Conservation (phyloP, 169 alveolate genomes). For the Cryptosporidium bovis region DNA sequence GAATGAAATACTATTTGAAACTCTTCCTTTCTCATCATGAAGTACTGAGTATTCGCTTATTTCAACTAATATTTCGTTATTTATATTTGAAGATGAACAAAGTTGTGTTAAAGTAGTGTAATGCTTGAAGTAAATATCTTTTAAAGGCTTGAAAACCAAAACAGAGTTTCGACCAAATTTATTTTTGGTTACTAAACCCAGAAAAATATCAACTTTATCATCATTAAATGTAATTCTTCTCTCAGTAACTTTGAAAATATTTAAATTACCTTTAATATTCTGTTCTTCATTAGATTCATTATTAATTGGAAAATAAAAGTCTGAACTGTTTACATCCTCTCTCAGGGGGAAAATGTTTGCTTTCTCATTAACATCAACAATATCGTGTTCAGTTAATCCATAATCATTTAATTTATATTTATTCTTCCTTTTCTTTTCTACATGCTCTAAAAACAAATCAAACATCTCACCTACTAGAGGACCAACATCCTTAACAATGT, state of each 20-base stretch:
- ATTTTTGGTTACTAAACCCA: not conserved
- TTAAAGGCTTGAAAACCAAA: conserved; percentile 22
- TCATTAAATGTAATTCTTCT: conserved; percentile 18
- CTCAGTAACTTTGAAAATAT: not conserved
- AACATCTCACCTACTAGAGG: conserved; percentile 47
- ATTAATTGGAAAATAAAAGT: too few relatives aligned
- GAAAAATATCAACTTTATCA: not conserved
- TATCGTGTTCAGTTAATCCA: not conserved
- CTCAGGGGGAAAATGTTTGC: too few relatives aligned
- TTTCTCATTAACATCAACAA: not conserved
- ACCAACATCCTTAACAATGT: conserved; percentile 6
- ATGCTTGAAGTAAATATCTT: not conserved
- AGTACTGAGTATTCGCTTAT: not conserved
- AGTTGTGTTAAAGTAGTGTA: not conserved
- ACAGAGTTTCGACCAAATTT: not conserved
- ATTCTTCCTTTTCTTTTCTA: conserved; percentile 3
- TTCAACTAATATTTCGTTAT: not conserved
- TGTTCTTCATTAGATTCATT: not conserved
- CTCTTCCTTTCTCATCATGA: not conserved
- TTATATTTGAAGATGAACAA: conserved; percentile 65
- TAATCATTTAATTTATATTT: not conserved
- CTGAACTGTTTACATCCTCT: too few relatives aligned
- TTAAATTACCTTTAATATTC: not conserved
- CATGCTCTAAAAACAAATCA: conserved; percentile 45
- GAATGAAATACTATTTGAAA: not conserved